phyloP scores from a whole-genome alignment of 805 yeast species.

The Grigorovia transvaalensis region DNA sequence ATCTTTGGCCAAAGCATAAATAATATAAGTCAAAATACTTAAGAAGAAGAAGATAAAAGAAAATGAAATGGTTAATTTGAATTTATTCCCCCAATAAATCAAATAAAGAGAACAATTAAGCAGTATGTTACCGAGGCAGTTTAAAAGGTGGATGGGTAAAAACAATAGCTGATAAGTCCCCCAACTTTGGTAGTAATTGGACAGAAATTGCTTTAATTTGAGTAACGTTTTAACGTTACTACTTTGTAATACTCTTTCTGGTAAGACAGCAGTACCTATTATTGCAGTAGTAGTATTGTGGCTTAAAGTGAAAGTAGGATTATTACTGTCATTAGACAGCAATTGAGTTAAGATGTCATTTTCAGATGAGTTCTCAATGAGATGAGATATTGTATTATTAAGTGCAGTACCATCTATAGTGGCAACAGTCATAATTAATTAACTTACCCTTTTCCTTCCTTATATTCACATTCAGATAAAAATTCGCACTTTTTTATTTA shows the following conservation, averaged over 20 bases:
- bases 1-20: conserved; percentile 14
- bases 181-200: background rate
- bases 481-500: no score
- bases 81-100: background rate
- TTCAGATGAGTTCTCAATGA: background rate
- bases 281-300: no score
- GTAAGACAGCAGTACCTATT: background rate
- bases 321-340: no score
- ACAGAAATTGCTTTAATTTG: background rate
- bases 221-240: no score
- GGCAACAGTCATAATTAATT: background rate
- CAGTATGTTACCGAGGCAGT: background rate
- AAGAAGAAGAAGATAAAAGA: conserved; percentile 9
- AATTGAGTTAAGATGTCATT: no score
- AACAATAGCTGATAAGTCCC: background rate
- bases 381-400: background rate
- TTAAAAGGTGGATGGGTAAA: background rate
- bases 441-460: background rate
- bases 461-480: background rate
- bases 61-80: conserved; percentile 10
- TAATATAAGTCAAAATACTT: conserved; percentile 8
- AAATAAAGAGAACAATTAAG: background rate
- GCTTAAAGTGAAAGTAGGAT: no score
- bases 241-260: background rate
- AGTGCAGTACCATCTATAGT: background rate